A percentile compares a stretch with the other conserved stretches of the same genome.
phyloP scores from a whole-genome alignment of 192 early-diverging fungal species.

The Backusella australiensis region DNA sequence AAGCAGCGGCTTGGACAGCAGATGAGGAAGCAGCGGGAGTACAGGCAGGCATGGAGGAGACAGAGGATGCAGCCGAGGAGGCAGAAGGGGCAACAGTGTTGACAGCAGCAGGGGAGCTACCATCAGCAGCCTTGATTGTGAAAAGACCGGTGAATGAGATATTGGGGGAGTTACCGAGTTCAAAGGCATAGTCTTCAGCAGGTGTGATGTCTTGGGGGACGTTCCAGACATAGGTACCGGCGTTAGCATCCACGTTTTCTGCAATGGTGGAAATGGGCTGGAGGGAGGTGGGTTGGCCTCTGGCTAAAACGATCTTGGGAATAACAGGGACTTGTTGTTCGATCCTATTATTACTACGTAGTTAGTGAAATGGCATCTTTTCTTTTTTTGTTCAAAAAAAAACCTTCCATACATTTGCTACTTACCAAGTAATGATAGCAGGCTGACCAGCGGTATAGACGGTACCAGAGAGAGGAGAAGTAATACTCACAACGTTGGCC shows the following conservation, averaged over 20 bases:
- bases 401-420: background rate
- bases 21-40: background rate
- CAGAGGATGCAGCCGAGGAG: background rate
- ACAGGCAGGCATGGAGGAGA: constrained; percentile 1
- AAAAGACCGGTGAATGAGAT: constrained; percentile 29
- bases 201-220: constrained; percentile 28
- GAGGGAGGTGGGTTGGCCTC: constrained; percentile 26
- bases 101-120: background rate
- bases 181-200: constrained; percentile 30
- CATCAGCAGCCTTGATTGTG: constrained; percentile 19
- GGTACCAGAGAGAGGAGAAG: constrained; percentile 26
- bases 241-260: constrained; percentile 20
- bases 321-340: constrained; percentile 17
- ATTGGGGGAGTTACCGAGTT: constrained; percentile 31
- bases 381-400: background rate
- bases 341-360: background rate
- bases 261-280: constrained; percentile 27
- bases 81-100: background rate
- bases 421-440: constrained; percentile 33
- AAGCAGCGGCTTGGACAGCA: constrained; percentile 1
- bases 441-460: constrained; percentile 28
- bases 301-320: constrained; percentile 30
- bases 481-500: constrained; percentile 20
- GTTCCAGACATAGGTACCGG: constrained; percentile 23
- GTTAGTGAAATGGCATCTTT: background rate